Evolutionary conservation across 2,329 filamentous ascomycete genomes (phyloP).

Genomic region (Pseudogymnoascus sp.): DNA sequence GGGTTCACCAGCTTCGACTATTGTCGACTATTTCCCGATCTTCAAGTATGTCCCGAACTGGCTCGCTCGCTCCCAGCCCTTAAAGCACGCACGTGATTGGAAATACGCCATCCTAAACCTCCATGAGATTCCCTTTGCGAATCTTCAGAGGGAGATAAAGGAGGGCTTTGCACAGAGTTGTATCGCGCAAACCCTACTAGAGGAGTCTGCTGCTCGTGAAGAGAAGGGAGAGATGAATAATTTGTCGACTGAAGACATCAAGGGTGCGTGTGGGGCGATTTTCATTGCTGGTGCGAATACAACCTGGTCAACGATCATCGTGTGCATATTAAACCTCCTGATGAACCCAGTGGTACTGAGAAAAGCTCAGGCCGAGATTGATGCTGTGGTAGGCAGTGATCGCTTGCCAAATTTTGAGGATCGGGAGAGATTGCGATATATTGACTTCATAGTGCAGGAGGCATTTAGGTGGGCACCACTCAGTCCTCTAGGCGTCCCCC

Average conservation of each 20-base stretch:
- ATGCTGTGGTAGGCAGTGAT: conserved; percentile 36
- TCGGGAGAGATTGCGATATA: conserved; percentile 33
- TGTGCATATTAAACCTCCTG: conserved; percentile 33
- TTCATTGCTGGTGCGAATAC: conserved; percentile 35
- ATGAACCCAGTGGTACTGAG: conserved; percentile 29
- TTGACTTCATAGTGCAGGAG: conserved; percentile 41
- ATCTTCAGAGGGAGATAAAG: conserved; percentile 12
- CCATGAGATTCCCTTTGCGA: conserved; percentile 36
- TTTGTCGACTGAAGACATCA: conserved; percentile 28
- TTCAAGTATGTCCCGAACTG: conserved; percentile 35
- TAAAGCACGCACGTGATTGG: conserved; percentile 24
- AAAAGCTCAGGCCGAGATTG: conserved; percentile 39
- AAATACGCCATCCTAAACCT: conserved; percentile 31
- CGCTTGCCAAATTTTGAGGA: conserved; percentile 41
- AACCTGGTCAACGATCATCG: conserved; percentile 35
- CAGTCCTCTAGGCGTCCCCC: conserved; percentile 44
- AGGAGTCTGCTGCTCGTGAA: background rate
- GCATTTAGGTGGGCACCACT: conserved; percentile 37
- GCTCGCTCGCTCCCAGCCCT: conserved; percentile 20
- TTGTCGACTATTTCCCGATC: conserved; percentile 41
- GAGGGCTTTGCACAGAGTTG: background rate
- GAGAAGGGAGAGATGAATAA: conserved; percentile 9
- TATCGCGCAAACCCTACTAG: background rate
- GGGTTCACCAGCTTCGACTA: conserved; percentile 27
- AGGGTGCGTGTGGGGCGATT: conserved; percentile 40